phyloP scores from a whole-genome alignment of 2,329 filamentous ascomycete species.

The Colletotrichum sp. region DNA sequence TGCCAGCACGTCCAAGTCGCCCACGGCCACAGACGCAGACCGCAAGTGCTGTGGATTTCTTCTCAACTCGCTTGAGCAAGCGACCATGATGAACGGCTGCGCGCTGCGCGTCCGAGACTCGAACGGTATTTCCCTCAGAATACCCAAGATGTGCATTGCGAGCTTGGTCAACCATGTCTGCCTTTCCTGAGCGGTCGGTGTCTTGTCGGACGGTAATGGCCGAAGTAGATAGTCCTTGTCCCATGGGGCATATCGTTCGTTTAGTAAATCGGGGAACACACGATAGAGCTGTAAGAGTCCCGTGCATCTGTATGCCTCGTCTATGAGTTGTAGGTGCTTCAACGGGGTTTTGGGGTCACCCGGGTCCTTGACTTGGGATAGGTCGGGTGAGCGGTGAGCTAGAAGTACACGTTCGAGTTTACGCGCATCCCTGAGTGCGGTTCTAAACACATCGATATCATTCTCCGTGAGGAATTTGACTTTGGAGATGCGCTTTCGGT shows the following conservation, averaged over 20 bases:
- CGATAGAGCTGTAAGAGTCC: conserved; percentile 24
- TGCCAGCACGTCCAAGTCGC: neutral
- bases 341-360: conserved; percentile 20
- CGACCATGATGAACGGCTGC: conserved; percentile 20
- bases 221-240: neutral
- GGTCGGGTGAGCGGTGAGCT: neutral
- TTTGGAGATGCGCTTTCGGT: conserved; percentile 21
- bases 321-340: conserved; percentile 20
- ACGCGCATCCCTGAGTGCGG: conserved; percentile 15
- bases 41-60: neutral
- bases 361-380: conserved; percentile 17
- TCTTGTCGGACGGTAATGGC: neutral
- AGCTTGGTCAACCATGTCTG: conserved; percentile 23
- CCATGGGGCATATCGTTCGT: conserved; percentile 21
- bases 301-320: conserved; percentile 23
- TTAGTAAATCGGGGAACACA: conserved; percentile 26
- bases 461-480: conserved; percentile 22
- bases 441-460: conserved; percentile 22
- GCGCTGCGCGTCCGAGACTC: conserved; percentile 13
- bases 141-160: conserved; percentile 18
- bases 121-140: conserved; percentile 16
- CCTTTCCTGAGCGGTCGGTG: conserved; percentile 14
- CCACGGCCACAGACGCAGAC: fast-evolving
- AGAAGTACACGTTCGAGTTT: conserved; percentile 20
- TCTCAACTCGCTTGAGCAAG: conserved; percentile 21